Evolutionary conservation across 108 stramenopile genomes (phyloP), one percentile per base, ranked within the genome.

Genomic region (Skeletonema tropicum): DNA sequence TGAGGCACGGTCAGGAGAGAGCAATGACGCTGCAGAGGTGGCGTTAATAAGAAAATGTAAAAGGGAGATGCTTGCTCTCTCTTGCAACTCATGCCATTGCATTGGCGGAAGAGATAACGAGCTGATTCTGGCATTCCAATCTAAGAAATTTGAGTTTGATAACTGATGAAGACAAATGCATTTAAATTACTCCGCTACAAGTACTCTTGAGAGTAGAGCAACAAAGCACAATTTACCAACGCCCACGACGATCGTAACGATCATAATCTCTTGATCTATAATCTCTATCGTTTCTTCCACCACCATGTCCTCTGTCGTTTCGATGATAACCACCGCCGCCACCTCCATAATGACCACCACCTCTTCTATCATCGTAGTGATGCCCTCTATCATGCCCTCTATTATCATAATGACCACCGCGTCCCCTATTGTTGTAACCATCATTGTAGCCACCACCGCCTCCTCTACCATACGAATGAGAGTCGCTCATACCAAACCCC

Each of bases 351-450:
- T 73, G 62, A 19, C 63, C 45, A 57, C 62, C 66, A 32, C 85
- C 73, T 71, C 74, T 33, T 70, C 83, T 74, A 21, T 76, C 74
- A 64, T 76, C 30, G 23, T 79, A 30, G 39, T 70, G 71, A 33
- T 66, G 35, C 6, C 68, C 77, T 23, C 77, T 55, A 30, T 68
- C 55, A 26, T 62, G 61, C 19, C 70, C 66, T 29, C 75, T 42
- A 41, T 60, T 58, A 30, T 67, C 36, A 35, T 77, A 62, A 19
- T 77, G 65, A 64, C 74, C 80, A 58, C 73, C 68, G 55, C 82
- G 74, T 30, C 82, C 46, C 23, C 79, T 77, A 30, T 74, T 49
- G 31, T 73, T 36, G 23, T 57, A 69, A 31, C 80, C 48, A 19
- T 75, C 62, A 61, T 71, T 71, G 60, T 76, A 79, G 21, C 82